Evolutionary conservation across 495 filamentous ascomycete species (phyloP).

Genomic region (Neurospora sp.): DNA sequence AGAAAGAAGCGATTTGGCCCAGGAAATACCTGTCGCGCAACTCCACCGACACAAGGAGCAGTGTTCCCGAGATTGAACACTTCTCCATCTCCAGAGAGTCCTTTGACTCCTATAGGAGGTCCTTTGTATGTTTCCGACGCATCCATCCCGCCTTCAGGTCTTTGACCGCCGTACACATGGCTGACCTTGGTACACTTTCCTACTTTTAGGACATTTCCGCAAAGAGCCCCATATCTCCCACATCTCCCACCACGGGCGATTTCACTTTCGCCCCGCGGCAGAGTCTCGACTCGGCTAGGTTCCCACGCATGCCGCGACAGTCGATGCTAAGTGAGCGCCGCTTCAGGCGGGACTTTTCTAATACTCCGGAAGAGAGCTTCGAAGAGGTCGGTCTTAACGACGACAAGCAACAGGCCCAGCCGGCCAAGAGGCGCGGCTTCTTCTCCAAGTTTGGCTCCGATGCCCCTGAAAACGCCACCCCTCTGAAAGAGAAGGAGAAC

Average conservation of each 20-base stretch:
- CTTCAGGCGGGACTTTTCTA: constrained; percentile 41
- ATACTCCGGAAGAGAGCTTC: constrained; percentile 63
- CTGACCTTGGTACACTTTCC: constrained; percentile 4
- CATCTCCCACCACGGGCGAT: constrained; percentile 36
- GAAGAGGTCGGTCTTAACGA: constrained; percentile 88
- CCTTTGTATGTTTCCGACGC: constrained; percentile 59
- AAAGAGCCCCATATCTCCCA: constrained; percentile 54
- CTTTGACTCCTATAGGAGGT: constrained; percentile 94
- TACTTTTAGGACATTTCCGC: constrained; percentile 75
- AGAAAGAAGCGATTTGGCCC: constrained; percentile 79
- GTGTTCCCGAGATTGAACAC: constrained; percentile 74
- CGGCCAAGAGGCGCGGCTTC: constrained; percentile 67
- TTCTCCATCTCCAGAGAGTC: constrained; percentile 97
- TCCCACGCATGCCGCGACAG: constrained; percentile 42
- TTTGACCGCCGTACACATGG: not conserved
- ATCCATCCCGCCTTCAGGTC: not conserved
- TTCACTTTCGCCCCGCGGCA: constrained; percentile 47
- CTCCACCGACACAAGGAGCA: constrained; percentile 56
- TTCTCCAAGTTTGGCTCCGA: constrained; percentile 76
- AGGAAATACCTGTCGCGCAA: constrained; percentile 58
- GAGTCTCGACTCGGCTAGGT: constrained; percentile 64
- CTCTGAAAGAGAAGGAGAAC: constrained; percentile 23
- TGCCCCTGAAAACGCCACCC: constrained; percentile 12
- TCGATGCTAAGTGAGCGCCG: constrained; percentile 40
- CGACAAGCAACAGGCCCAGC: constrained; percentile 33